These are phyloP conservation scores for Elsinoe necatrix DNA, from an alignment of 2,329 filamentous ascomycete species.

Conservation along the genomic window DNA sequence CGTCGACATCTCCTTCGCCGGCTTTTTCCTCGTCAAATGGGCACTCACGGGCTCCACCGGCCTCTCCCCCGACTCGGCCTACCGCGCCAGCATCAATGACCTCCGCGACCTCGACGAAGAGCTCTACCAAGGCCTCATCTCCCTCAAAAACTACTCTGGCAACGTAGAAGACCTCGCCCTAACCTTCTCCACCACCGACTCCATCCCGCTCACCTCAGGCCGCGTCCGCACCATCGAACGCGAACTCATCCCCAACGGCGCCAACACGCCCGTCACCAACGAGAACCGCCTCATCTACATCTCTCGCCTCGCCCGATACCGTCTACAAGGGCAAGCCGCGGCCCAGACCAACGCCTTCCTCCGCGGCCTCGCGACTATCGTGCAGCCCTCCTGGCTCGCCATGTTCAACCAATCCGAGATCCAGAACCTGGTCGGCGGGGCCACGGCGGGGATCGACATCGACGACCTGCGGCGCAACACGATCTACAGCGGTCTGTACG, in stretches of 20 bases:
- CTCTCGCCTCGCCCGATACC: conserved; percentile 79
- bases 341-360: conserved; percentile 84
- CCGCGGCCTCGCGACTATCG: conserved; percentile 74
- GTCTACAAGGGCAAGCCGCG: conserved; percentile 69
- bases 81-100: conserved; percentile 91
- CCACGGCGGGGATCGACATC: conserved; percentile 76
- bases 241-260: conserved; percentile 68
- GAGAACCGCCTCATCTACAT: conserved; percentile 92
- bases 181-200: conserved; percentile 83
- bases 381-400: conserved; percentile 84
- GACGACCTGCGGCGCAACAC: conserved; percentile 79
- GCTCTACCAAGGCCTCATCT: conserved; percentile 74
- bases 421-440: conserved; percentile 85
- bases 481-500: conserved; percentile 77
- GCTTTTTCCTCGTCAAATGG: conserved; percentile 97
- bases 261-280: conserved; percentile 73
- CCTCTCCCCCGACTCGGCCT: conserved; percentile 59
- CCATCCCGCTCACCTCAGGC: conserved; percentile 34
- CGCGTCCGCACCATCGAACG: conserved; percentile 56
- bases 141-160: conserved; percentile 76
- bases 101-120: conserved; percentile 83
- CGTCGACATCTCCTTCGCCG: conserved; percentile 84
- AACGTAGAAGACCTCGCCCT: conserved; percentile 73
- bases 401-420: conserved; percentile 98
- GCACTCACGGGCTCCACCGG: conserved; percentile 60